phyloP scores from a whole-genome alignment of 106 monocot species.

The Hemerocallis citrina region DNA sequence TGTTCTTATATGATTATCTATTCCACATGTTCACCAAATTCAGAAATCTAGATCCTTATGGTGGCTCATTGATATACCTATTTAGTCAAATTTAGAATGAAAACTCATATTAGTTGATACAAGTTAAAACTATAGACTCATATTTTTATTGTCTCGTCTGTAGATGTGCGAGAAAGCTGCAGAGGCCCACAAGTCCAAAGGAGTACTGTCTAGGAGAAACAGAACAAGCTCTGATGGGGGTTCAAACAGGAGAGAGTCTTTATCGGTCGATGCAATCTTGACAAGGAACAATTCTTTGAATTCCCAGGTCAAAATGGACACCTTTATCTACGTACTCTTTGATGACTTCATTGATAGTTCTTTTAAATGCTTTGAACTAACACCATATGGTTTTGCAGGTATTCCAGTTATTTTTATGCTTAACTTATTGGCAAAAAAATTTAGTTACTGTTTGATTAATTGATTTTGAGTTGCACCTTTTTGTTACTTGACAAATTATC shows the following conservation, averaged over 20 bases:
- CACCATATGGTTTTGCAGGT: too few species aligned
- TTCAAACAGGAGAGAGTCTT: conserved; percentile 57
- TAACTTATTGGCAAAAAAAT: too few species aligned
- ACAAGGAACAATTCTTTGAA: conserved; percentile 35
- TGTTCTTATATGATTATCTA: background rate
- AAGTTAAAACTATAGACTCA: too few species aligned
- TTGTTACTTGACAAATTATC: too few species aligned
- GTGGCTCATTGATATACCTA: too few species aligned
- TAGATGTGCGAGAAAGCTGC: conserved; percentile 96
- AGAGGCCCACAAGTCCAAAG: conserved; percentile 89
- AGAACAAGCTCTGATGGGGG: conserved; percentile 62
- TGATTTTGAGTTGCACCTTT: too few species aligned
- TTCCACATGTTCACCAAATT: background rate
- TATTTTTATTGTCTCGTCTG: background rate
- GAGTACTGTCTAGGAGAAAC: conserved; percentile 58
- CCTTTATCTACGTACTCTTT: background rate
- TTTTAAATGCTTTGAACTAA: too few species aligned
- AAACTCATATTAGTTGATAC: too few species aligned
- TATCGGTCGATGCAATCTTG: conserved; percentile 84
- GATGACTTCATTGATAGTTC: background rate
- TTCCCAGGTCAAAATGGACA: conserved; percentile 42
- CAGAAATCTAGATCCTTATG: too few species aligned
- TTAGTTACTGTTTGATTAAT: too few species aligned
- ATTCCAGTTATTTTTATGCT: too few species aligned
- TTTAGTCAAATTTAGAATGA: too few species aligned